Percentiles rank a stretch among this genome's conserved stretches.
Evolutionary conservation across 2,329 filamentous ascomycete species (phyloP).

Genomic region (Fusarium sp.): DNA sequence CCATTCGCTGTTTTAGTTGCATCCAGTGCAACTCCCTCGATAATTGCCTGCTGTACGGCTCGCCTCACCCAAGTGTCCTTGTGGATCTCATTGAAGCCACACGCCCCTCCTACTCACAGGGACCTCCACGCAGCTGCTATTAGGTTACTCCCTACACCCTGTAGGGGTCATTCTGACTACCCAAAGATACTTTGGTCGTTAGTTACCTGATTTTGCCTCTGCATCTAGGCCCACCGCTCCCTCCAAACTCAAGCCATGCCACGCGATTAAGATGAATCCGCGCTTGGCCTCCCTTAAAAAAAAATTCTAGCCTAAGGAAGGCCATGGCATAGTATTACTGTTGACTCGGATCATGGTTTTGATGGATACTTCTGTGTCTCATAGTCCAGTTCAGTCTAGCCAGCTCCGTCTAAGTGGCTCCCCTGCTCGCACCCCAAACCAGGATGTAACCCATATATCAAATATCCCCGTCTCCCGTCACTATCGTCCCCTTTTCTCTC

Average conservation of each 20-base stretch:
- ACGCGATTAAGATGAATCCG: constrained; percentile 9
- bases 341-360: constrained; percentile 1
- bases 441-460: constrained; percentile 30
- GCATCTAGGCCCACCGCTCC: background rate
- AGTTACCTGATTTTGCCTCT: constrained; percentile 10
- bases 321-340: background rate
- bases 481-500: constrained; percentile 34
- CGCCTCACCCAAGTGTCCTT: background rate
- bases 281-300: constrained; percentile 4
- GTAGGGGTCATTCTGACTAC: background rate
- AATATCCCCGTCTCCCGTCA: constrained; percentile 33
- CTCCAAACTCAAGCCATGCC: constrained; percentile 1
- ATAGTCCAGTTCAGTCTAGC: constrained; percentile 3
- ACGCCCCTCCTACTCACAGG: constrained; percentile 3
- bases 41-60: background rate
- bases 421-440: constrained; percentile 1
- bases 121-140: background rate
- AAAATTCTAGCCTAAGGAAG: background rate
- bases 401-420: constrained; percentile 30
- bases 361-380: constrained; percentile 8
- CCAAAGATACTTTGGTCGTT: background rate
- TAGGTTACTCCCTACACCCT: constrained; percentile 4
- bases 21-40: constrained; percentile 18
- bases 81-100: background rate
- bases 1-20: constrained; percentile 15